phyloP scores from a whole-genome alignment of 2,329 filamentous ascomycete species.

The Pseudogymnoascus sp. region DNA sequence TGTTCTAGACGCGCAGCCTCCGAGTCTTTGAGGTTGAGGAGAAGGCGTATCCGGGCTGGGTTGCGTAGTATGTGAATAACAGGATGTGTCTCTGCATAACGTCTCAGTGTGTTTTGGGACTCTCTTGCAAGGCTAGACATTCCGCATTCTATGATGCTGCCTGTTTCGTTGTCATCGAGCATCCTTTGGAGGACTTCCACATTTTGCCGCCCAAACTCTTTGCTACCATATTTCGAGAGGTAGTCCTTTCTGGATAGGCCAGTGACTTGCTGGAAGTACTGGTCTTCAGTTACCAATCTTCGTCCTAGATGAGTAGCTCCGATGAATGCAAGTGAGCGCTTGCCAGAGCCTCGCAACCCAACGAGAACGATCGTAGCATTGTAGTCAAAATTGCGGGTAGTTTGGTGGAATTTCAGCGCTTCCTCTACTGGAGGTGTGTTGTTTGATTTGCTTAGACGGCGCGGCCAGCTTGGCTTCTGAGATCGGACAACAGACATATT shows the following conservation, averaged over 20 bases:
- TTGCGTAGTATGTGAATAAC: slow-evolving; percentile 65
- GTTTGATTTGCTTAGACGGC: neutral
- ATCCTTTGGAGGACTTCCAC: slow-evolving; percentile 52
- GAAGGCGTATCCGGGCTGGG: slow-evolving; percentile 48
- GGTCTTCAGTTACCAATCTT: slow-evolving; percentile 61
- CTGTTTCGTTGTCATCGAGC: slow-evolving; percentile 48
- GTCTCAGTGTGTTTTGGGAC: slow-evolving; percentile 45
- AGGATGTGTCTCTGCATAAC: slow-evolving; percentile 56
- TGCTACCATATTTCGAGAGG: slow-evolving; percentile 52
- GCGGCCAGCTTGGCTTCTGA: neutral
- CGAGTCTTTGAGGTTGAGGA: slow-evolving; percentile 36
- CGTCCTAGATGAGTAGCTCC: slow-evolving; percentile 62
- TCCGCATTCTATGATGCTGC: slow-evolving; percentile 62
- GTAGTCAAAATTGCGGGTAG: slow-evolving; percentile 20
- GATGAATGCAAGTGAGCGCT: slow-evolving; percentile 68
- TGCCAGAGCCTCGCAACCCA: slow-evolving; percentile 66
- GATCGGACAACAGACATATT: neutral
- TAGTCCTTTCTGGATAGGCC: slow-evolving; percentile 55
- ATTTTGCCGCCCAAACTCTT: slow-evolving; percentile 56
- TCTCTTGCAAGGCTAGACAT: slow-evolving; percentile 44
- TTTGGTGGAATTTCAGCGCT: slow-evolving; percentile 4
- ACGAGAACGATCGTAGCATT: slow-evolving; percentile 66
- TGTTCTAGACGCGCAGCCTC: slow-evolving; percentile 35
- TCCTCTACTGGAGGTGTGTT: neutral
- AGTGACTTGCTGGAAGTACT: slow-evolving; percentile 55